Conservation (phyloP, 441 rosid genomes). For the Corymbia calophylla region DNA sequence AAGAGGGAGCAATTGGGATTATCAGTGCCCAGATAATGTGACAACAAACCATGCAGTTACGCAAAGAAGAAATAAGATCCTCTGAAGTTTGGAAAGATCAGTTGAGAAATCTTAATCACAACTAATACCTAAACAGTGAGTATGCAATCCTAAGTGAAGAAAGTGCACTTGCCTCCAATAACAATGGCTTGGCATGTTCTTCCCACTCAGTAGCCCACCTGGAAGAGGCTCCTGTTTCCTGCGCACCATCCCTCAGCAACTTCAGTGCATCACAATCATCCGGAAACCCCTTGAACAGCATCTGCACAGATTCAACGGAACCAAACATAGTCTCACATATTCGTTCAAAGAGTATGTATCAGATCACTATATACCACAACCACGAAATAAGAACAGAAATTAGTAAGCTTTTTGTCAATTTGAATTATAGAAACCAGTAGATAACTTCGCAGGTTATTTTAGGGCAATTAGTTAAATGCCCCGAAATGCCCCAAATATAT, state of each 20-base stretch:
- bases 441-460: background rate
- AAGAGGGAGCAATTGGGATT: background rate
- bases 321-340: background rate
- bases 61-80: background rate
- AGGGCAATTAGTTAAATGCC: background rate
- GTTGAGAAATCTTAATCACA: background rate
- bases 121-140: background rate
- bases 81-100: background rate
- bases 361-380: background rate
- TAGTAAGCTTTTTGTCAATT: background rate
- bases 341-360: background rate
- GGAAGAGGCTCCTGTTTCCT: slow-evolving; percentile 60
- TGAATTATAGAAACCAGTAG: background rate
- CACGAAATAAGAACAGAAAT: background rate
- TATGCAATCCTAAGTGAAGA: background rate
- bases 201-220: slow-evolving; percentile 95
- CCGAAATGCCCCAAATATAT: background rate
- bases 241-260: slow-evolving; percentile 55
- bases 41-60: background rate
- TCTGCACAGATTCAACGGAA: slow-evolving; percentile 22
- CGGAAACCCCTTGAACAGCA: slow-evolving; percentile 87
- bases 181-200: slow-evolving; percentile 76
- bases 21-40: background rate
- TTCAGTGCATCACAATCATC: slow-evolving; percentile 48
- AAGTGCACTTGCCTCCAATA: slow-evolving; percentile 44